These are phyloP conservation scores for Penicillium atrosanguineum DNA, from an alignment of 495 filamentous ascomycete species.

Conservation along the genomic window DNA sequence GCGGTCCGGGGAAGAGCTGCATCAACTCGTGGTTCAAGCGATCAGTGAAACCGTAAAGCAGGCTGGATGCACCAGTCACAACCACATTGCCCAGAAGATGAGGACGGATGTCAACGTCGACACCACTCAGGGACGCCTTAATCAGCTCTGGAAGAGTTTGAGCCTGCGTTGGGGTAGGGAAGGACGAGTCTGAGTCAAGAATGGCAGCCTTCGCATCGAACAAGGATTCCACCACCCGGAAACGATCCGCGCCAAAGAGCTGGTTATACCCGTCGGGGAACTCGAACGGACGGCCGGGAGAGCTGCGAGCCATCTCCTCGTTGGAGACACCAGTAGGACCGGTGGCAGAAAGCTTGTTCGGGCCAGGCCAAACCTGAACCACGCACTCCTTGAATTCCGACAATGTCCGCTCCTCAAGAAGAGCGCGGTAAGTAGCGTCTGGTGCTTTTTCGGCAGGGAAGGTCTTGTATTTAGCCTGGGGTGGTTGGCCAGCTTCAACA, in stretches of 20 bases:
- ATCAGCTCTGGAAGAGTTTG: conserved; percentile 80
- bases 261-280: conserved; percentile 95
- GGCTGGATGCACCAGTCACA: conserved; percentile 79
- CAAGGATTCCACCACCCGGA: conserved; percentile 77
- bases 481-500: conserved; percentile 82
- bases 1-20: conserved; percentile 71
- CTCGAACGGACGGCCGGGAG: conserved; percentile 83
- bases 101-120: conserved; percentile 87
- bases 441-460: conserved; percentile 64
- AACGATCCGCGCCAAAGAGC: conserved; percentile 85
- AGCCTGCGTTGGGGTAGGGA: conserved; percentile 54
- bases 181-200: conserved; percentile 40
- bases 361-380: conserved; percentile 89
- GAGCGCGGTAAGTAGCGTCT: conserved; percentile 66
- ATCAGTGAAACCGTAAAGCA: conserved; percentile 87
- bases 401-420: conserved; percentile 89
- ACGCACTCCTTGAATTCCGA: conserved; percentile 97
- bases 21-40: conserved; percentile 80
- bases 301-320: conserved; percentile 62
- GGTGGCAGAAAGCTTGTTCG: conserved; percentile 59
- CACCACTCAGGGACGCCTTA: conserved; percentile 67
- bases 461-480: conserved; percentile 65
- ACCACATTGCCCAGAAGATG: conserved; percentile 85
- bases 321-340: conserved; percentile 58
- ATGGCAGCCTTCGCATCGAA: conserved; percentile 73